These are phyloP conservation scores for Pisolithus thermaeus DNA, from an alignment of 1,284 basidiomycete genomes.

Conservation along the genomic window DNA sequence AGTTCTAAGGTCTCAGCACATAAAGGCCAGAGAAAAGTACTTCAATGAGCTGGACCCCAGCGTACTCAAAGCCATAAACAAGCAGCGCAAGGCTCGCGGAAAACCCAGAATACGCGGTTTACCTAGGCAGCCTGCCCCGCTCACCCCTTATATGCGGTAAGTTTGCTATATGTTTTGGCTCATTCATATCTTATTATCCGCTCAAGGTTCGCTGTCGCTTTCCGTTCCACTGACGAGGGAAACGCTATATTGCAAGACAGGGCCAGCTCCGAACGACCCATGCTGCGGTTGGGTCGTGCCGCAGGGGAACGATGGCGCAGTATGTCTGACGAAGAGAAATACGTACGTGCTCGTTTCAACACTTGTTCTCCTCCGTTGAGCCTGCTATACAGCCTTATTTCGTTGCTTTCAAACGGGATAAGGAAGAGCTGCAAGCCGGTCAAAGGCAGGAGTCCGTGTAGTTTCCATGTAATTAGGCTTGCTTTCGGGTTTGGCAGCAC, in stretches of 20 bases:
- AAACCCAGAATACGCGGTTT: conserved; percentile 13
- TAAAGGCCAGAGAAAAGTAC: conserved; percentile 19
- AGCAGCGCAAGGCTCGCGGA: conserved; percentile 18
- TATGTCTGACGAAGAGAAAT: conserved; percentile 25
- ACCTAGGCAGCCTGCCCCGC: background rate
- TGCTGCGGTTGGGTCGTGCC: conserved; percentile 4
- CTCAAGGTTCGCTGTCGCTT: conserved; percentile 21
- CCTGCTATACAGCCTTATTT: background rate
- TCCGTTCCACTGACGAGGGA: conserved; percentile 19
- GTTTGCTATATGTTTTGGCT: background rate
- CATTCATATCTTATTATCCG: background rate
- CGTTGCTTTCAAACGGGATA: conserved; percentile 1
- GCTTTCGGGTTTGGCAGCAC: background rate
- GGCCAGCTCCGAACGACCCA: background rate
- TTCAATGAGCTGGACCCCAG: conserved; percentile 11
- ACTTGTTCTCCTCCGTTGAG: background rate
- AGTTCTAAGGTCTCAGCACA: conserved; percentile 11
- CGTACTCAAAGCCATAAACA: conserved; percentile 20
- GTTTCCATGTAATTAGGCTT: background rate
- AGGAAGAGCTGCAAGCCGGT: background rate
- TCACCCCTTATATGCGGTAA: conserved; percentile 14
- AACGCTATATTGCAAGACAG: conserved; percentile 10
- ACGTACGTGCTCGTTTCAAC: conserved; percentile 10
- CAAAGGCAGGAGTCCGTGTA: background rate
- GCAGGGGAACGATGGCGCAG: conserved; percentile 24